Conservation (phyloP, 805 yeast genomes). For the Candida andamanensis region DNA sequence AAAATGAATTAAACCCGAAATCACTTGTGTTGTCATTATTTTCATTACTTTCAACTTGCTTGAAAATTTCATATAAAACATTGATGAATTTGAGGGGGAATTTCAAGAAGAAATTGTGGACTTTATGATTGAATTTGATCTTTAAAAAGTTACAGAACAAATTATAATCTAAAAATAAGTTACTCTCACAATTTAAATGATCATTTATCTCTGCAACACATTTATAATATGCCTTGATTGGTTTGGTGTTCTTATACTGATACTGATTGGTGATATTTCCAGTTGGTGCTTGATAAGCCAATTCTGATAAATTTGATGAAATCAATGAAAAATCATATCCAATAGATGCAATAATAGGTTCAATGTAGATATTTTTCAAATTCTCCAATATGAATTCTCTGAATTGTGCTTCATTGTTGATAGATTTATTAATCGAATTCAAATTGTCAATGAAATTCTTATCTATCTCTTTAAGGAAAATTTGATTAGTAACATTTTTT, state of each 20-base stretch:
- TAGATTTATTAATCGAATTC: constrained; percentile 17
- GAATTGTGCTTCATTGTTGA: constrained; percentile 29
- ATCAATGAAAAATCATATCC: constrained; percentile 24
- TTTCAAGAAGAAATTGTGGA: constrained; percentile 10
- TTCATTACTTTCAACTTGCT: constrained; percentile 4
- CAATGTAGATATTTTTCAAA: constrained; percentile 31
- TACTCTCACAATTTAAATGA: constrained; percentile 12
- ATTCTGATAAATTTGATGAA: constrained; percentile 28
- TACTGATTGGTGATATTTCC: constrained; percentile 7
- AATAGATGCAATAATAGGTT: constrained; percentile 34
- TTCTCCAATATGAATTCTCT: constrained; percentile 30
- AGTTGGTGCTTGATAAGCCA: constrained; percentile 11
- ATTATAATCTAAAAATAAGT: constrained; percentile 14
- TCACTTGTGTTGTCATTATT: constrained; percentile 1
- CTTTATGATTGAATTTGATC: constrained; percentile 12
- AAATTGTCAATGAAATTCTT: constrained; percentile 16
- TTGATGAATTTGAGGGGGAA: constrained; percentile 14
- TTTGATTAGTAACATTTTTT: constrained; percentile 13
- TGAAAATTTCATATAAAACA: constrained; percentile 10
- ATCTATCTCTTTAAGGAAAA: constrained; percentile 19
- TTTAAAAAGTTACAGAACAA: constrained; percentile 12
- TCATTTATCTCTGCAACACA: constrained; percentile 13
- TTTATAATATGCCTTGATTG: constrained; percentile 20
- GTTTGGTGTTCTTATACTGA: constrained; percentile 15
- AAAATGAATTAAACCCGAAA: constrained; percentile 6